Conservation (phyloP, 345 rosid species). For the Garcia nutans region DNA sequence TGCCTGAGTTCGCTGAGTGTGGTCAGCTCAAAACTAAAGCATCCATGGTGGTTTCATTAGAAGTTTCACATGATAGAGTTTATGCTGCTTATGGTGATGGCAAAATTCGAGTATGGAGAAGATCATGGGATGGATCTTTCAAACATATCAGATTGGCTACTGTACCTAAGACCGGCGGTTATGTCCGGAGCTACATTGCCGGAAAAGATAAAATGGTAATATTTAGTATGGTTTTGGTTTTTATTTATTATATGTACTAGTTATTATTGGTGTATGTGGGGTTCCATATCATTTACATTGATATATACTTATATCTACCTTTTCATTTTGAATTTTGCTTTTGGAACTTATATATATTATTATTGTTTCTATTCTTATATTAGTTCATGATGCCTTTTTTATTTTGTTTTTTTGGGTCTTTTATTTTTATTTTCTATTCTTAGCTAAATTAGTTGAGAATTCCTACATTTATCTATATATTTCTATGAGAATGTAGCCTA, state of each 20-base stretch:
- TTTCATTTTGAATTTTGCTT: too few species aligned
- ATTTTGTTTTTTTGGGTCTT: too few species aligned
- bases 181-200: conserved; percentile 42
- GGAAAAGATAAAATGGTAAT: conserved; percentile 51
- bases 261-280: background rate
- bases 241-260: background rate
- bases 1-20: conserved; percentile 50
- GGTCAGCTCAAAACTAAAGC: conserved; percentile 47
- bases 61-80: conserved; percentile 38
- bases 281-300: background rate
- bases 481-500: too few species aligned
- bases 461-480: too few species aligned
- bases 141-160: conserved; percentile 47
- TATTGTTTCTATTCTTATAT: background rate
- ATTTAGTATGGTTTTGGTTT: background rate
- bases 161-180: conserved; percentile 35
- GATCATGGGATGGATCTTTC: conserved; percentile 42
- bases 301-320: background rate
- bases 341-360: too few species aligned
- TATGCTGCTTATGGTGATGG: conserved; percentile 50
- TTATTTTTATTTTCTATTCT: too few species aligned
- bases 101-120: conserved; percentile 50
- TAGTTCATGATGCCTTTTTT: background rate
- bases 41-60: conserved; percentile 35
- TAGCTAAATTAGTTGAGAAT: too few species aligned